These are phyloP conservation scores for Dendryphion nanum DNA, from an alignment of 2,329 filamentous ascomycete genomes.

Conservation along the genomic window DNA sequence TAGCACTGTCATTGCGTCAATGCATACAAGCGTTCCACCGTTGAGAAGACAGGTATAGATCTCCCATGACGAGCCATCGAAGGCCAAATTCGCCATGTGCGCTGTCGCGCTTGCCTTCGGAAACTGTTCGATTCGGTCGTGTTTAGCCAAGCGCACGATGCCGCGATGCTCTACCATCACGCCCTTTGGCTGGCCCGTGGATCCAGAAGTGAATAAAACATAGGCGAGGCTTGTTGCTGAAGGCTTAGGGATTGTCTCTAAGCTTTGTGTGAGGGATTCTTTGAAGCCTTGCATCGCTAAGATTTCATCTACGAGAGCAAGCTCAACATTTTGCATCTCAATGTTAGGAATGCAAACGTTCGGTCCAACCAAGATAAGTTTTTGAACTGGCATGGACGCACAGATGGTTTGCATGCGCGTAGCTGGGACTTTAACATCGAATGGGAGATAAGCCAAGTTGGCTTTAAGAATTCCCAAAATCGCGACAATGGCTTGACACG, in stretches of 20 bases:
- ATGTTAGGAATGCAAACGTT: not conserved
- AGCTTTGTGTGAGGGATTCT: not conserved
- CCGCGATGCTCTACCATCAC: conserved; percentile 48
- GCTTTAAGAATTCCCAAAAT: conserved; percentile 4
- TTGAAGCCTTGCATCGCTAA: too few species aligned
- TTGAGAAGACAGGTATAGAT: conserved; percentile 49
- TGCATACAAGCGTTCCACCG: conserved; percentile 27
- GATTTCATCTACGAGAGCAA: too few species aligned
- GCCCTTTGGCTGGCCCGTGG: conserved; percentile 48
- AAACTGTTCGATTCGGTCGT: too few species aligned
- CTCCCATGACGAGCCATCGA: conserved; percentile 51
- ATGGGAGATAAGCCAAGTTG: not conserved
- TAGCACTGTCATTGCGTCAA: not conserved
- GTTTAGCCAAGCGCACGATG: too few species aligned
- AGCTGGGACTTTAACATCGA: not conserved
- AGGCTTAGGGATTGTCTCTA: not conserved
- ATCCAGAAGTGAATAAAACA: conserved; percentile 44
- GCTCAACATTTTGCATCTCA: not conserved
- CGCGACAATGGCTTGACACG: too few species aligned
- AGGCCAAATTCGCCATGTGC: conserved; percentile 35
- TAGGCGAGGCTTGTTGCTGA: not conserved
- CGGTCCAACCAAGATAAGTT: too few species aligned
- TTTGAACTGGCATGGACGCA: too few species aligned
- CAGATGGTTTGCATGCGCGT: too few species aligned
- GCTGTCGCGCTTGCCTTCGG: conserved; percentile 29